Base-by-base conservation (phyloP, 768 basidiomycete species). In the Podaxis sp. region DNA sequence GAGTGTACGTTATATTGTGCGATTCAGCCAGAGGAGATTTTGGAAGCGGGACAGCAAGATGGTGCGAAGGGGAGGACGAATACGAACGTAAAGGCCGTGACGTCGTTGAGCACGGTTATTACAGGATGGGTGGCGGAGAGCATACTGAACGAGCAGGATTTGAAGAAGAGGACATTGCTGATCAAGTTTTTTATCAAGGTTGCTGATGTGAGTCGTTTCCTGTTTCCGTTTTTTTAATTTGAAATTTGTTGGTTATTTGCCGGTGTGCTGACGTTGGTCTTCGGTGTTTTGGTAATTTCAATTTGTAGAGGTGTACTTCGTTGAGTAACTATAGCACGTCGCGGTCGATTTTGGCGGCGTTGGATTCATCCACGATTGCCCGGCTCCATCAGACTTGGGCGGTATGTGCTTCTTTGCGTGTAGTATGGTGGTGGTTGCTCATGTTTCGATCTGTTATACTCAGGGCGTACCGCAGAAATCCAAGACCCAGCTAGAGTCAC, bases 111-210 rank as follows among this genome's bases (percentile, higher is more conserved):
- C 71, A 99, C 95, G 13, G 86, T 89, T 58, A 89, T 98, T 67
- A 98, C 95, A 1, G 96, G 95, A 3, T 96, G 95, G 93, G 92
- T 98, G 33, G 90, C 95, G 8, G 96, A 99, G 76, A 89, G 90
- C 69, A 95, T 99, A 64, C 76, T 99, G 54, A 88, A 88, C 68
- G 96, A 99, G 76, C 83, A 80, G 57, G 96, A 99, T 75, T 84
- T 87, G 67, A 95, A 93, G 82, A 92, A 88, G 76, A 80, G 95
- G 64, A 89, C 88, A 26, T 62, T 72, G 7, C 70, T 96, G 65
- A 82, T 96, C 70, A 95, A 95, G 75, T 96, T 93, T 74, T 96
- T 94, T 71, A 89, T 97, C 82, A 96, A 96, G 76, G 82, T 97
- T 56, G 90, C 92, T 15, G 92, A 95, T 73, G 93, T 94, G 71